These are phyloP conservation scores for Cyberlindnera veronae DNA, from an alignment of 805 yeast genomes.

Conservation along the genomic window DNA sequence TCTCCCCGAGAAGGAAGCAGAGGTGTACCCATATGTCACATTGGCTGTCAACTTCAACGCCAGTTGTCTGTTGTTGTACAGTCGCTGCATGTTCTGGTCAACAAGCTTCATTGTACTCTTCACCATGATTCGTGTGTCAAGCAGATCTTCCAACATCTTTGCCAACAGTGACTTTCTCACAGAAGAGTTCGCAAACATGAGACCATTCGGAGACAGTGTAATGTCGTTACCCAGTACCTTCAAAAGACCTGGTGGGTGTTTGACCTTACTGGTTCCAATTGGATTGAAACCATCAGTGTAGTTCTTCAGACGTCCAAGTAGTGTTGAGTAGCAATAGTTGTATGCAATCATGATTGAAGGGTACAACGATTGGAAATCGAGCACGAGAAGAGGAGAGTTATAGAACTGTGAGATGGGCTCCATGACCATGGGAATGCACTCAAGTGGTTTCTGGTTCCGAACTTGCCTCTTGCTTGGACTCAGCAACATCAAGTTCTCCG, in stretches of 20 bases:
- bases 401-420: conserved; percentile 86
- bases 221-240: conserved; percentile 51
- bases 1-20: conserved; percentile 93
- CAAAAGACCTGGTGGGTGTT: conserved; percentile 55
- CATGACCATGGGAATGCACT: conserved; percentile 86
- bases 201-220: conserved; percentile 82
- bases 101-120: conserved; percentile 66
- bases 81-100: conserved; percentile 47
- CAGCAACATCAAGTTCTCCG: conserved; percentile 65
- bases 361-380: conserved; percentile 91
- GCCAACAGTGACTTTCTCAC: conserved; percentile 73
- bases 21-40: conserved; percentile 93
- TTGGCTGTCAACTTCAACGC: conserved; percentile 90
- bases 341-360: conserved; percentile 92
- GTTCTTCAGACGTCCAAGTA: conserved; percentile 59
- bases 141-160: conserved; percentile 78
- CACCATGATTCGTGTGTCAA: conserved; percentile 75
- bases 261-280: conserved; percentile 46
- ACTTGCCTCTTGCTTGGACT: conserved; percentile 84
- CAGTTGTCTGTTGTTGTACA: conserved; percentile 73
- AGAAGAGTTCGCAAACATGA: conserved; percentile 63
- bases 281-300: conserved; percentile 40
- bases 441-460: conserved; percentile 78
- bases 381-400: conserved; percentile 82
- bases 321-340: conserved; percentile 79